Conservation (phyloP, 2,329 filamentous ascomycete species). For the Calonectria leucothoes region DNA sequence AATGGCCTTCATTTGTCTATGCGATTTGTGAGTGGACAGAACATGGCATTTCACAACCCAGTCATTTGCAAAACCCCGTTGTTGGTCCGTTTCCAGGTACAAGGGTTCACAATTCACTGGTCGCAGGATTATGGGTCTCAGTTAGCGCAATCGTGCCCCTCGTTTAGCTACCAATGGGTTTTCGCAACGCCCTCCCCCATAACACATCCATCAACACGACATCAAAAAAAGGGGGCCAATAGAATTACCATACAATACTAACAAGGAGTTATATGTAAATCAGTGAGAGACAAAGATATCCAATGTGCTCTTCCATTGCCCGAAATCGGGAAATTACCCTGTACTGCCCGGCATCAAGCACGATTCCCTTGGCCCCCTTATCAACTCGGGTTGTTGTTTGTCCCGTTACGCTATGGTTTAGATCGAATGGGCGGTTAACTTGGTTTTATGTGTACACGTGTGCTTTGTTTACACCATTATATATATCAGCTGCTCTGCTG, state of each 20-base stretch:
- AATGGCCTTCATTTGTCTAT: not conserved
- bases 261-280: not conserved
- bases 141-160: not conserved
- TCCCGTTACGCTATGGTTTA: not conserved
- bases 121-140: not conserved
- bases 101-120: not conserved
- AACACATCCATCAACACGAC: not conserved
- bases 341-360: not conserved
- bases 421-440: not conserved
- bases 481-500: not conserved
- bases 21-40: not conserved
- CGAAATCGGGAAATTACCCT: not conserved
- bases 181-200: not conserved
- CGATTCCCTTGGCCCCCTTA: not conserved
- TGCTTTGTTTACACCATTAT: not conserved
- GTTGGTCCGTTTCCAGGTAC: not conserved
- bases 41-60: not conserved
- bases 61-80: not conserved
- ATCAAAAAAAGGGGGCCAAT: not conserved
- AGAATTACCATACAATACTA: not conserved
- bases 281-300: not conserved
- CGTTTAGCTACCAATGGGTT: not conserved
- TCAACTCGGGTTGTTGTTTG: not conserved
- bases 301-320: not conserved
- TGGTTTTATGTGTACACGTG: not conserved